Base-by-base conservation (phyloP, 2,329 filamentous ascomycete species). In the Aspergillus viridinutans region DNA sequence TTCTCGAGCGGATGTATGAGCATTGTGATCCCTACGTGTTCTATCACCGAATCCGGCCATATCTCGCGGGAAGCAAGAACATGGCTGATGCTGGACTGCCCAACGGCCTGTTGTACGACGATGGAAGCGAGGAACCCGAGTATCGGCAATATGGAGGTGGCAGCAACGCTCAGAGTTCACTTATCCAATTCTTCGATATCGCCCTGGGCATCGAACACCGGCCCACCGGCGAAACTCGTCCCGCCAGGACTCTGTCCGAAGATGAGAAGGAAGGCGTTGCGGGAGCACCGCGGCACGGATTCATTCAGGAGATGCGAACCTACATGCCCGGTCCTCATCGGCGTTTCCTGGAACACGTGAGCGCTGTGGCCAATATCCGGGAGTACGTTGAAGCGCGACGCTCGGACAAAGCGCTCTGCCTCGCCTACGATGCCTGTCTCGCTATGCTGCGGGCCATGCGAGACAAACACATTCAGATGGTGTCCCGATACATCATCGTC, bases 111-210 rank as follows among this genome's bases (percentile, higher is more conserved):
- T 79, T 93, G 50, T 97, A 97, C 71, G 92, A 97, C 64, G 85
- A 91, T 61, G 90, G 89, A 21, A 85, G 84, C 10, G 88, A 86
- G 26, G 80, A 78, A 12, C 81, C 85, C 32, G 78, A 82, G 3
- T 96, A 91, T 71, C 86, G 88, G 28, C 90, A 97, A 69, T 96
- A 92, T 72, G 90, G 90, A 60, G 94, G 94, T 43, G 94, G 94
- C 29, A 97, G 92, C 76, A 97, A 99, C 69, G 94, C 94, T 0
- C 94, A 99, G 75, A 96, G 91, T 79, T 97, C 92, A 57, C 80
- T 97, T 58, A 94, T 99, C 60, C 94, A 99, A 67, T 97, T 97
- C 79, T 97, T 97, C 69, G 94, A 99, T 72, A 86, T 97, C 51
- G 86, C 90, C 1, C 84, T 99, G 1, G 92, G 92, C 47, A 84